These are phyloP conservation scores for Mollisia scopiformis DNA, from an alignment of 2,329 filamentous ascomycete species.

Conservation along the genomic window DNA sequence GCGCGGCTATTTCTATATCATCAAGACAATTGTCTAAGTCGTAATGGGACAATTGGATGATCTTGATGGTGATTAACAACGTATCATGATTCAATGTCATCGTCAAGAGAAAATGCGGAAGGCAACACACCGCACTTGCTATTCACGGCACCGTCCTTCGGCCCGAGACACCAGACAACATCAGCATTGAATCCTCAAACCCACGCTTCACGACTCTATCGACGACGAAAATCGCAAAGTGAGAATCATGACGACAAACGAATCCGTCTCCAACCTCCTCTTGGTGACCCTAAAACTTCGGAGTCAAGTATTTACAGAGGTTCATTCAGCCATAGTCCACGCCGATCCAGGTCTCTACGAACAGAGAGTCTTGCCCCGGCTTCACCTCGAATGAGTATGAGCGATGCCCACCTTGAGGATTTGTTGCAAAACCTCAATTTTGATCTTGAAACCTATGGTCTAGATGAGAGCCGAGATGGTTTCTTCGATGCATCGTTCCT, in stretches of 20 bases:
- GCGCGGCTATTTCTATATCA: constrained; percentile 2
- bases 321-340: constrained; percentile 34
- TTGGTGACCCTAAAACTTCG: constrained; percentile 22
- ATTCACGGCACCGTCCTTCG: constrained; percentile 19
- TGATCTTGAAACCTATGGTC: constrained; percentile 45
- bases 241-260: constrained; percentile 25
- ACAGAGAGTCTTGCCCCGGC: constrained; percentile 28
- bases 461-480: constrained; percentile 46
- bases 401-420: constrained; percentile 34
- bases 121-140: constrained; percentile 22
- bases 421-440: constrained; percentile 38
- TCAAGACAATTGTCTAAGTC: neutral
- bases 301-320: constrained; percentile 38
- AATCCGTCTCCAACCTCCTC: constrained; percentile 30
- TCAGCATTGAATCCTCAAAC: constrained; percentile 9
- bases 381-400: constrained; percentile 33
- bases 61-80: neutral
- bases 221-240: constrained; percentile 20
- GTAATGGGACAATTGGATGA: neutral
- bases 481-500: constrained; percentile 47
- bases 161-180: constrained; percentile 13
- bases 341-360: constrained; percentile 26
- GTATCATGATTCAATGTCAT: constrained; percentile 20
- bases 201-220: constrained; percentile 19
- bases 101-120: constrained; percentile 17